Conservation (phyloP, 2,329 filamentous ascomycete genomes). For the Rutstroemia sydowiana region DNA sequence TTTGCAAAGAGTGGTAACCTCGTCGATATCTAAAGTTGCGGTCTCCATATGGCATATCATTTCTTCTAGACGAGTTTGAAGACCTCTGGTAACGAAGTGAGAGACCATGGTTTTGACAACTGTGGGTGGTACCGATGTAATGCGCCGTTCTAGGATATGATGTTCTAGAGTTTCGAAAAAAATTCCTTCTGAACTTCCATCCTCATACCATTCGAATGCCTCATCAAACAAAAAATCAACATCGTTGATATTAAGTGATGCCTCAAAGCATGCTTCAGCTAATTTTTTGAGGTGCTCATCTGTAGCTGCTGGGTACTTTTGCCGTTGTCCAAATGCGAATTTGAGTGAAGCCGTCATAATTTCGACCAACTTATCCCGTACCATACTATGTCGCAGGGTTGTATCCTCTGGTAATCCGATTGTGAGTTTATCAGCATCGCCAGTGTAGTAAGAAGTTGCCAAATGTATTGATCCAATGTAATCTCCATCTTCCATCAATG, state of each 20-base stretch:
- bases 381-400: constrained; percentile 65
- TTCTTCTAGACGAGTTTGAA: constrained; percentile 77
- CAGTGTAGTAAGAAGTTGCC: constrained; percentile 86
- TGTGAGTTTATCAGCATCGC: constrained; percentile 86
- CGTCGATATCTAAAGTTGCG: constrained; percentile 84
- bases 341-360: constrained; percentile 90
- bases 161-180: constrained; percentile 87
- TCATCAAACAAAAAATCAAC: constrained; percentile 84
- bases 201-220: constrained; percentile 84
- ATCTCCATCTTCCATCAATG: constrained; percentile 94
- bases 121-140: constrained; percentile 69
- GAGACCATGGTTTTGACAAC: constrained; percentile 81
- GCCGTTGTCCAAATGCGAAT: constrained; percentile 70
- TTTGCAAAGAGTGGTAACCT: constrained; percentile 85
- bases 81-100: constrained; percentile 69
- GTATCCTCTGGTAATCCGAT: constrained; percentile 88
- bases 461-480: constrained; percentile 86
- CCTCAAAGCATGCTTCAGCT: constrained; percentile 74
- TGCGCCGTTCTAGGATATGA: constrained; percentile 71
- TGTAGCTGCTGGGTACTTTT: constrained; percentile 37
- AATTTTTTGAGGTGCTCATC: constrained; percentile 62
- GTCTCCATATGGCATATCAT: constrained; percentile 92
- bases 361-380: constrained; percentile 81
- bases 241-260: constrained; percentile 71
- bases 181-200: constrained; percentile 61